Percentiles rank a stretch among this genome's conserved stretches.
Conservation (phyloP, 306 rosid genomes). For the Lablab purpureus region DNA sequence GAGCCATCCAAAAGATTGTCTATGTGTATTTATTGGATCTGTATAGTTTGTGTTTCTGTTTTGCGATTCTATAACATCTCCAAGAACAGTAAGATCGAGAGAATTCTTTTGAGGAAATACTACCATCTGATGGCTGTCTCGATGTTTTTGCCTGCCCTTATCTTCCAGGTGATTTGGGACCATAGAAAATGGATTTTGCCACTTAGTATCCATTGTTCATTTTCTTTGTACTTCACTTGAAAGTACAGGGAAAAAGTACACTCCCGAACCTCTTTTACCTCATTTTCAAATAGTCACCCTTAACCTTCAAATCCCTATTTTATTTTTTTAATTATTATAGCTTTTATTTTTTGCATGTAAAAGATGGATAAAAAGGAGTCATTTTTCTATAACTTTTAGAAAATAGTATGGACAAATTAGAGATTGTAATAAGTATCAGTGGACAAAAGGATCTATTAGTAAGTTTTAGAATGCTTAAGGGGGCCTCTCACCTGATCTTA, state of each 20-base stretch:
- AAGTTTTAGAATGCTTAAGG: background rate
- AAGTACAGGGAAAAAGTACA: background rate
- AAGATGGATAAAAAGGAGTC: background rate
- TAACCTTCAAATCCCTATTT: constrained; percentile 20
- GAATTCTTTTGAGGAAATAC: constrained; percentile 94
- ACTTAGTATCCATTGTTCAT: constrained; percentile 18
- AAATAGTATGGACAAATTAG: constrained; percentile 4
- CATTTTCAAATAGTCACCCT: constrained; percentile 24
- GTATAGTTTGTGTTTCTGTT: constrained; percentile 72
- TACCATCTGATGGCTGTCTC: constrained; percentile 95
- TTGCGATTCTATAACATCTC: constrained; percentile 86
- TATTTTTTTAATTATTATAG: background rate
- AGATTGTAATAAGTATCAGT: constrained; percentile 11
- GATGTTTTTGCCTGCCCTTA: constrained; percentile 95
- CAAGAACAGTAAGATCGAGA: constrained; percentile 91
- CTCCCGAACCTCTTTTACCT: constrained; percentile 13
- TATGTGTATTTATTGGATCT: constrained; percentile 78
- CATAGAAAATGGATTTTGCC: constrained; percentile 10
- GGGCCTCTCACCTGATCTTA: background rate
- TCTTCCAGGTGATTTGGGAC: constrained; percentile 81
- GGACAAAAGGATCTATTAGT: background rate
- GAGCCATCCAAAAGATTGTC: constrained; percentile 86
- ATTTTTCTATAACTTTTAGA: background rate
- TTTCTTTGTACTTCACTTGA: constrained; percentile 12
- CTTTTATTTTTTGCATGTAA: constrained; percentile 3